Evolutionary conservation across 2,329 filamentous ascomycete species (phyloP).

Genomic region (Macroventuria anomochaeta): DNA sequence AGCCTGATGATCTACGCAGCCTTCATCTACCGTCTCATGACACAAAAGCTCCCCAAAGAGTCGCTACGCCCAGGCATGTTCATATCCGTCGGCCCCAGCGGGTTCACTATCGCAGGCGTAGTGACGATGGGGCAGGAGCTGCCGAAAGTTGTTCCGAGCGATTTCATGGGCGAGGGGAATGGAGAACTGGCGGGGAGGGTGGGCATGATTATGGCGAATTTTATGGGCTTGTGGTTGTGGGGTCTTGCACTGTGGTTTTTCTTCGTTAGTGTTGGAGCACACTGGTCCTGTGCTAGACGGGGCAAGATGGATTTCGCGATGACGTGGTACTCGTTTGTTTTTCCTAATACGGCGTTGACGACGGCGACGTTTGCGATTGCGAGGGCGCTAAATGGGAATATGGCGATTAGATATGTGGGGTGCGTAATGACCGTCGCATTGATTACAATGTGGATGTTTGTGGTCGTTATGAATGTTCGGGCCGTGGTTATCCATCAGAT

Average conservation of each 20-base stretch:
- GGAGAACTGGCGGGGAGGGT: constrained; percentile 62
- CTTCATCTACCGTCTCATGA: constrained; percentile 87
- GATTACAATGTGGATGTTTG: constrained; percentile 70
- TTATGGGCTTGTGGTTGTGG: constrained; percentile 80
- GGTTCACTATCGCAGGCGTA: constrained; percentile 68
- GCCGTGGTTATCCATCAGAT: constrained; percentile 71
- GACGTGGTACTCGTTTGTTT: constrained; percentile 86
- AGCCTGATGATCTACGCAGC: constrained; percentile 82
- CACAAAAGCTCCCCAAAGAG: constrained; percentile 80
- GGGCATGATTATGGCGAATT: constrained; percentile 63
- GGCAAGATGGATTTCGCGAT: constrained; percentile 76
- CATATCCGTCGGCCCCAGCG: constrained; percentile 79
- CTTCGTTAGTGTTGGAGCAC: constrained; percentile 76
- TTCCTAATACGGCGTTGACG: constrained; percentile 77
- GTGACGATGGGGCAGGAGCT: constrained; percentile 64
- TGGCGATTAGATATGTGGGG: constrained; percentile 69
- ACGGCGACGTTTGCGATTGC: constrained; percentile 77
- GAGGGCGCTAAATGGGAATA: constrained; percentile 55
- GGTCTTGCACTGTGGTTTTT: constrained; percentile 86
- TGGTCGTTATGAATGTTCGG: constrained; percentile 73
- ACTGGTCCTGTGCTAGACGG: constrained; percentile 69
- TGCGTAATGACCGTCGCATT: constrained; percentile 71
- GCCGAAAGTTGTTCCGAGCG: constrained; percentile 54
- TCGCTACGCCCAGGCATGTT: constrained; percentile 83
- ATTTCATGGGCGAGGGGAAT: constrained; percentile 63